Base-by-base conservation (phyloP, 768 basidiomycete genomes). In the Russula olivacea region DNA sequence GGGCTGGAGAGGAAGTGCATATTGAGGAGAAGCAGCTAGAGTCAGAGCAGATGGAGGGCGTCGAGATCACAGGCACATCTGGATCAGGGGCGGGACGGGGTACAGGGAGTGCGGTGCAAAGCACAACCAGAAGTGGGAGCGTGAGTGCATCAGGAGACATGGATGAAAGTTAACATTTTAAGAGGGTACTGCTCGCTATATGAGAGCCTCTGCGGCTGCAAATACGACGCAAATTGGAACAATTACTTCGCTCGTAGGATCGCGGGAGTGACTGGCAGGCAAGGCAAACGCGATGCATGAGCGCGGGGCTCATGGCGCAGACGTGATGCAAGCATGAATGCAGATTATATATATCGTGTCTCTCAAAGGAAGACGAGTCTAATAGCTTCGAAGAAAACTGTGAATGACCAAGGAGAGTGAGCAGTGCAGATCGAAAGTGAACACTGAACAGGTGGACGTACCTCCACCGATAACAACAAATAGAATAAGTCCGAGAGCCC, bases 11-110 rank as follows among this genome's bases (percentile, higher is more conserved):
- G 57, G 89, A 88, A 68, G 85, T 93, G 61, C 88, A 84, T 69
- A 80, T 96, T 34, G 85, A 91, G 61, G 87, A 89, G 65, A 87
- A 87, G 73, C 92, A 96, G 71, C 78, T 97, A 59, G 94, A 96
- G 72, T 78, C 78, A 50, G 88, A 89, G 65, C 79, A 81, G 12
- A 91, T 91, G 89, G 83, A 91, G 69, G 89, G 87, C 28, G 69
- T 89, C 4, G 89, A 90, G 72, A 72, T 69, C 59, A 74, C 75
- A 8, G 68, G 63, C 17, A 61, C 74, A 68, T 57, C 67, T 23
- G 68, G 47, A 23, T 59, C 63, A 5, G 67, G 28, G 11, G 64
- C 58, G 6, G 61, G 72, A 51, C 70, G 58, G 19, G 66, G 15
- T 9, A 63, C 25, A 40, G 69, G 64, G 7, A 75, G 75, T 48